Evolutionary conservation across 1,139 yeast species (phyloP).

Genomic region (Suhomyces coccinellae): DNA sequence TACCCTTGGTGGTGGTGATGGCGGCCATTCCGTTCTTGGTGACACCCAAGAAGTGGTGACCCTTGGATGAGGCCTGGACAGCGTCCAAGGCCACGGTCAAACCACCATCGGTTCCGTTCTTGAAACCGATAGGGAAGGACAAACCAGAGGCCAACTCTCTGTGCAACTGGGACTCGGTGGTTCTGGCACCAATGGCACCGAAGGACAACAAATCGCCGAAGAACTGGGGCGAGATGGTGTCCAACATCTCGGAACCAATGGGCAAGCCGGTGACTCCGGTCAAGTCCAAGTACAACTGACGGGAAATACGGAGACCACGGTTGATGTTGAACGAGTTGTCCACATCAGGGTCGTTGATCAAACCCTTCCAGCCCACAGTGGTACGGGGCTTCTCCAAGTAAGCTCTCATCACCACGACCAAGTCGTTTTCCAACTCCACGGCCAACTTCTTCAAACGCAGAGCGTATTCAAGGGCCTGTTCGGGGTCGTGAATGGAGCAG

Average conservation of each 20-base stretch:
- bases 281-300: conserved; percentile 82
- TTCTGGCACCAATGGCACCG: conserved; percentile 99
- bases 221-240: conserved; percentile 97
- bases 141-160: conserved; percentile 96
- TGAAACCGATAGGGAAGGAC: conserved; percentile 97
- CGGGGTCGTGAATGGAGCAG: conserved; percentile 92
- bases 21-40: conserved; percentile 97
- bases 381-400: conserved; percentile 98
- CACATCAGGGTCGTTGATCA: conserved; percentile 94
- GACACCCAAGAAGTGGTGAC: conserved; percentile 96
- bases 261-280: conserved; percentile 74
- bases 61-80: conserved; percentile 83
- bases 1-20: conserved; percentile 93
- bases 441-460: conserved; percentile 62
- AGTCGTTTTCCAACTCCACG: conserved; percentile 69
- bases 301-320: conserved; percentile 86
- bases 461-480: conserved; percentile 88
- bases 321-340: conserved; percentile 92
- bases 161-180: conserved; percentile 97
- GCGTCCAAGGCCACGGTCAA: conserved; percentile 94
- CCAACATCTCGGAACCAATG: conserved; percentile 96
- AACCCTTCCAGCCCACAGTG: conserved; percentile 98
- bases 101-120: conserved; percentile 97
- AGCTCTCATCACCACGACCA: conserved; percentile 91
- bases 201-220: conserved; percentile 86